phyloP scores from a whole-genome alignment of 116 monocot species.

The Zostera marina region DNA sequence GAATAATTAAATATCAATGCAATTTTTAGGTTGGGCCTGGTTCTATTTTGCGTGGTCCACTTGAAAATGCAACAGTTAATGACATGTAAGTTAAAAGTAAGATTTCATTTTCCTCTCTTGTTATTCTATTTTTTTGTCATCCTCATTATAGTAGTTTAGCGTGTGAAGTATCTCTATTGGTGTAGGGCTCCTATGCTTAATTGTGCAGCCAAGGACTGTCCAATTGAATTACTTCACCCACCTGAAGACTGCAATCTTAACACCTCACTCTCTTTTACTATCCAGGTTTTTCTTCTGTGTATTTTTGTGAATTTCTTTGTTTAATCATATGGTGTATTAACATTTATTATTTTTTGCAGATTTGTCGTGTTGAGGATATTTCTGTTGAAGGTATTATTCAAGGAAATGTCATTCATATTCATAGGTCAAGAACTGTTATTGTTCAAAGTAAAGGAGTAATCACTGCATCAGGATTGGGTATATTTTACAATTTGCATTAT shows the following conservation, averaged over 20 bases:
- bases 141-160: neutral
- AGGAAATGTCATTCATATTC: constrained; percentile 80
- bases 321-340: neutral
- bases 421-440: constrained; percentile 77
- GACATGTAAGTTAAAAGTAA: constrained; percentile 51
- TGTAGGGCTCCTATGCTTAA: constrained; percentile 74
- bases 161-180: neutral
- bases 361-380: constrained; percentile 87
- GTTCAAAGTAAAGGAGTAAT: constrained; percentile 41
- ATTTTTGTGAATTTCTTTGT: neutral
- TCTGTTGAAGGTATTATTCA: constrained; percentile 44
- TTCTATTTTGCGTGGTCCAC: constrained; percentile 79
- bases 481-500: neutral
- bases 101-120: constrained; percentile 3
- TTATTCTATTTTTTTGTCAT: neutral
- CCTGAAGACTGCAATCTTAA: constrained; percentile 98
- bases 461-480: constrained; percentile 84
- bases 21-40: constrained; percentile 74
- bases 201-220: constrained; percentile 65
- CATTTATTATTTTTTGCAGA: constrained; percentile 27
- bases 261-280: constrained; percentile 69
- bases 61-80: constrained; percentile 52
- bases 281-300: constrained; percentile 36
- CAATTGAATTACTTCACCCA: constrained; percentile 74
- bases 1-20: neutral